Percentiles rank a stretch among this genome's conserved stretches.
phyloP scores from a whole-genome alignment of 2,329 filamentous ascomycete species.

The Xylaria sp. region DNA sequence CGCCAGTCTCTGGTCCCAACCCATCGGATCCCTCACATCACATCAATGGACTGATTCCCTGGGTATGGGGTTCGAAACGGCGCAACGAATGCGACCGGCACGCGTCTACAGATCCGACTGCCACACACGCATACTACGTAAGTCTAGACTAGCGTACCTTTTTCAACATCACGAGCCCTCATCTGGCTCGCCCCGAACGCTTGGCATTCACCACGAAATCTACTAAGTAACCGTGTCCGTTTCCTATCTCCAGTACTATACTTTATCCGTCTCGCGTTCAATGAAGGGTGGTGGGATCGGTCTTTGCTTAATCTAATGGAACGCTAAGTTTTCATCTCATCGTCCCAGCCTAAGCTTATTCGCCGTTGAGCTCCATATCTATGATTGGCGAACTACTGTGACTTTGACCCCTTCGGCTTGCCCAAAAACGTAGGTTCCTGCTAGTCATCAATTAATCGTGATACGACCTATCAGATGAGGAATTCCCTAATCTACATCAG shows the following conservation, averaged over 20 bases:
- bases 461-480: constrained; percentile 7
- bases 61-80: constrained; percentile 5
- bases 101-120: not conserved
- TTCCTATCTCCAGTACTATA: not conserved
- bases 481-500: not conserved
- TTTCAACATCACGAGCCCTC: constrained; percentile 1
- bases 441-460: not conserved
- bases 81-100: constrained; percentile 8
- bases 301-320: not conserved
- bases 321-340: not conserved
- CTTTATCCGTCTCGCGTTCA: constrained; percentile 6
- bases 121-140: not conserved
- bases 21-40: constrained; percentile 17
- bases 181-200: not conserved
- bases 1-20: constrained; percentile 22
- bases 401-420: not conserved
- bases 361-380: not conserved
- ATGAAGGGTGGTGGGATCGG: not conserved
- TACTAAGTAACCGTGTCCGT: not conserved
- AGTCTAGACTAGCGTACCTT: not conserved
- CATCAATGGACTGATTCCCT: constrained; percentile 13
- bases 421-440: not conserved
- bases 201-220: not conserved
- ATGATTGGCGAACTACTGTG: not conserved
- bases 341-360: not conserved